Evolutionary conservation across 2,329 filamentous ascomycete genomes (phyloP).

Genomic region (Hymenotorrendiella dingleyae): DNA sequence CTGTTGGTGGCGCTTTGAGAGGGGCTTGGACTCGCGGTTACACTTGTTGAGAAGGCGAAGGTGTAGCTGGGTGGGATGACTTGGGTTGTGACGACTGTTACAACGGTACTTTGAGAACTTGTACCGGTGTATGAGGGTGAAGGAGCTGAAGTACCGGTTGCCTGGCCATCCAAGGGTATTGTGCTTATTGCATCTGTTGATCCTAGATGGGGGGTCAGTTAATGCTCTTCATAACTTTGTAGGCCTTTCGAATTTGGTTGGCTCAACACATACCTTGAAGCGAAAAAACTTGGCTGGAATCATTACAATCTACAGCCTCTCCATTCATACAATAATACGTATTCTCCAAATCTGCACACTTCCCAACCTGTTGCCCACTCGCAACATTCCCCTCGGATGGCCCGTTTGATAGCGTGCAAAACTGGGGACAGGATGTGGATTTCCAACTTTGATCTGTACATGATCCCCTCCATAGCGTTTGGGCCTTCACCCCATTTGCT

Average conservation of each 20-base stretch:
- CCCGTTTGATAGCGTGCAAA: not conserved
- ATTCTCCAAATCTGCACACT: not conserved
- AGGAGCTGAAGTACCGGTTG: not conserved
- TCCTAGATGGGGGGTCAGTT: not conserved
- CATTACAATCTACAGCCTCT: not conserved
- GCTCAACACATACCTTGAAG: constrained; percentile 4
- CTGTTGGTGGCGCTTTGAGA: not conserved
- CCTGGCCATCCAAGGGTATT: not conserved
- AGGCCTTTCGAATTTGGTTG: not conserved
- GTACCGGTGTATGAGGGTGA: not conserved
- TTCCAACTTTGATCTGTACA: constrained; percentile 5
- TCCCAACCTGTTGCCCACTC: constrained; percentile 2
- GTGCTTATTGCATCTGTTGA: not conserved
- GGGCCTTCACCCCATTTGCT: not conserved
- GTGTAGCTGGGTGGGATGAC: not conserved
- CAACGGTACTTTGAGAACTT: not conserved
- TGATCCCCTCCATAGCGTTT: not conserved
- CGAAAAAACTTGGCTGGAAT: not conserved
- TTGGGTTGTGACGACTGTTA: not conserved
- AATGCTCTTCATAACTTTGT: not conserved
- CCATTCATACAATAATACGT: constrained; percentile 1
- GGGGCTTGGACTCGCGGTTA: not conserved
- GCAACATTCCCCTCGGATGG: not conserved
- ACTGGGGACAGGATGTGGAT: constrained; percentile 3
- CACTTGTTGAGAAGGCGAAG: not conserved